Evolutionary conservation across 1,284 basidiomycete species (phyloP), one percentile per base, ranked within the genome.

Genomic region (Vanrija humicola): DNA sequence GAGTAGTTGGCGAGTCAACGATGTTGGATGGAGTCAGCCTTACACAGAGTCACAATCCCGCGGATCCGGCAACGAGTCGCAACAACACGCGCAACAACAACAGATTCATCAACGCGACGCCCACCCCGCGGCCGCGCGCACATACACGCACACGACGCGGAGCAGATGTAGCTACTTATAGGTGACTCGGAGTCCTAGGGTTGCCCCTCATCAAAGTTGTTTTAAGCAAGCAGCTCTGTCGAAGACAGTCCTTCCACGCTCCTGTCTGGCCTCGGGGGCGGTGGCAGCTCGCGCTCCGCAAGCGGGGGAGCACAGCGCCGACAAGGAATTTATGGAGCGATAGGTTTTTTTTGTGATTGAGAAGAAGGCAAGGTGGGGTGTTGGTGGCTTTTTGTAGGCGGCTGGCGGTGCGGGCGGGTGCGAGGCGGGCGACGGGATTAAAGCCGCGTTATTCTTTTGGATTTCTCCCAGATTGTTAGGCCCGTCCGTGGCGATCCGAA

Each of bases 101-200:
- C n/a, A 28, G 1, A 15, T 34, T 34, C 34, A 34, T 34, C 34
- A 14, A 12, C 14, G 34, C 12, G 12, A 34, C 34, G 34, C 34
- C 34, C 34, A 12, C 34, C 9, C 34, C 34, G 34, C 9, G 34
- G 34, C 34, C 34, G 34, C 19, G 23, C 15, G 19, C 23, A 7
- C 26, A n/a, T 23, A 48, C 50, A 29, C n/a, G 19, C 38, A 26
- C 18, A 34, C 34, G 34, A 34, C 34, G 12, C 14, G 12, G 34
- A n/a, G 15, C 42, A 63, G 46, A 55, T 72, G 67, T 72, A 52
- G 61, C 62, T 70, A 63, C 64, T 63, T 63, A 65, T 68, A 70
- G 70, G 70, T 72, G 69, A 72, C 70, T 64, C 66, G 55, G 67
- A 63, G 63, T 72, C 70, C 60, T 68, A 44, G 65, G 61, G 51